Evolutionary conservation across 441 rosid species (phyloP).

Genomic region (Adansonia gregorii): DNA sequence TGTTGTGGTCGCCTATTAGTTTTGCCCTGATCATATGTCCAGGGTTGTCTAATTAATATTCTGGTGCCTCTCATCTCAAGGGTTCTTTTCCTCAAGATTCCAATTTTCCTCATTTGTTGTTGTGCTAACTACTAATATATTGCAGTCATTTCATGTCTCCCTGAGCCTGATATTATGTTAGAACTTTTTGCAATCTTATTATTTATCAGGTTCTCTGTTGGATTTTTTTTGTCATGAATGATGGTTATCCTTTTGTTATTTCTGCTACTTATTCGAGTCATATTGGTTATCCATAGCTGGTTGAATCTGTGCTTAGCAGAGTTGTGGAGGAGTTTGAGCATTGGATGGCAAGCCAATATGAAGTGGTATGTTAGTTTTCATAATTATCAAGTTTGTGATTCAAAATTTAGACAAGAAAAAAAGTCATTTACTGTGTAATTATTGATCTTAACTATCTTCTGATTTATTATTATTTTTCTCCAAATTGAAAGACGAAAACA

Average conservation of each 20-base stretch:
- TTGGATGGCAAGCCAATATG: conserved; percentile 66
- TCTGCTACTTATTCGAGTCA: conserved; percentile 27
- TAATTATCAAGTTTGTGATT: conserved; percentile 16
- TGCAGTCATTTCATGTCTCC: not conserved
- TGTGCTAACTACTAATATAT: not conserved
- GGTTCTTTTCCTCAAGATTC: not conserved
- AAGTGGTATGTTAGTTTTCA: conserved; percentile 51
- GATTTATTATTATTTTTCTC: conserved; percentile 19
- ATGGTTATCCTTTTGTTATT: conserved; percentile 17
- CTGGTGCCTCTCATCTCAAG: not conserved
- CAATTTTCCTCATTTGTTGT: not conserved
- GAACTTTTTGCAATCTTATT: not conserved
- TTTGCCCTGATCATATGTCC: not conserved
- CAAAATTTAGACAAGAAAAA: conserved; percentile 1
- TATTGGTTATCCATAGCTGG: conserved; percentile 52
- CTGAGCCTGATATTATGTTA: not conserved
- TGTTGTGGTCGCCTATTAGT: not conserved
- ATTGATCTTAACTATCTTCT: conserved; percentile 20
- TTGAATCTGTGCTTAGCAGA: conserved; percentile 83
- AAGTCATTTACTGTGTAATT: not conserved
- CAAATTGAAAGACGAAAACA: conserved; percentile 47
- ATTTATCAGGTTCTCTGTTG: not conserved
- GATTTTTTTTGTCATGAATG: not conserved
- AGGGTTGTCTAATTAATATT: not conserved
- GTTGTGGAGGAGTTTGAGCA: conserved; percentile 85